Base-by-base conservation (phyloP, 2,329 filamentous ascomycete species). In the Arthrobotrys sphaeroides region DNA sequence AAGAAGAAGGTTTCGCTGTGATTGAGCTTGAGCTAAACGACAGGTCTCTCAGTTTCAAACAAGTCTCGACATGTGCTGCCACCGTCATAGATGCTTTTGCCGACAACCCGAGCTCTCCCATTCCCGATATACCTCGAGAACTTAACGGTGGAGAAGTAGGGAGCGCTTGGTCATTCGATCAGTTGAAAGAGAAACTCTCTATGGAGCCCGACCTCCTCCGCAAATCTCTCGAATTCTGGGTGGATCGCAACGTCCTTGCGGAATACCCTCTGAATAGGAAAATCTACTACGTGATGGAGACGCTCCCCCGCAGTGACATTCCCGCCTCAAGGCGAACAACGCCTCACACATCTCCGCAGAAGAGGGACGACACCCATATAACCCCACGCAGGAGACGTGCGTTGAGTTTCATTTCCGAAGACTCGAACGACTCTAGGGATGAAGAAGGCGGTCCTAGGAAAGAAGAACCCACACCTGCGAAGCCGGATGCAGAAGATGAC, bases 41-140 rank as follows among this genome's bases (percentile, higher is more conserved):
- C 82, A 90, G 95, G 20, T 88, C 87, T 0, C 85, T 97, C 67
- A 84, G 86, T 13, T 86, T 87, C 45, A 87, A 91, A 64, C 89
- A 93, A 38, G 90, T 93, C 68, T 89, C 88, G 74, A 92, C 92
- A 0, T 96, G 93, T 85, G 92, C 97, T 82, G 93, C 94, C 4
- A 91, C 90, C 5, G 90, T 97, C 38, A 93, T 98, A 73, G 89
- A 93, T 81, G 90, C 91, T 0, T 98, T 98, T 81, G 86, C 91
- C 74, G 83, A 83, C 80, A 81, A 0, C 79, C 80, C n/a, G 81
- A 82, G 79, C 12, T 79, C 79, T 12, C 80, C 80, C 28, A 83
- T 82, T 57, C 84, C 84, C 67, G 85, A 84, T 0, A 85, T 89
- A 5, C 84, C 87, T 9, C 84, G 88, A 51, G 82, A 90, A 7